Conservation (phyloP, 1,284 basidiomycete genomes). For the Boletus sp. region DNA sequence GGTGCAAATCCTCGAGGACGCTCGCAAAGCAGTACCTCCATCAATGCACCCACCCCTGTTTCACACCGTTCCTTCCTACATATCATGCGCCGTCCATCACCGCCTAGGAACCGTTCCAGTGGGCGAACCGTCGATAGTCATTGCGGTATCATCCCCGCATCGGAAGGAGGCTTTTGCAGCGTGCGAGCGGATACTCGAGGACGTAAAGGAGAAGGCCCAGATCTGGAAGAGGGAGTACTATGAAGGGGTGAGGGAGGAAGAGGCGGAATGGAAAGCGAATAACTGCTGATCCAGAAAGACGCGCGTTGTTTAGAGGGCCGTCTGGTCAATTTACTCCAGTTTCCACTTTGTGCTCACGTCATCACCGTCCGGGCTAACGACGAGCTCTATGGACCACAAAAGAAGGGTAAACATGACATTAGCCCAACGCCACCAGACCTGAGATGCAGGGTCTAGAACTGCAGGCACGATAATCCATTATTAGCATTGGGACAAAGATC, state of each 20-base stretch:
- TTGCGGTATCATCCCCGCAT: slow-evolving; percentile 84
- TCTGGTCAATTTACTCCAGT: slow-evolving; percentile 50
- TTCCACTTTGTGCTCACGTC: slow-evolving; percentile 71
- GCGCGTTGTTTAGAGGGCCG: slow-evolving; percentile 8
- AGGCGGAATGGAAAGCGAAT: slow-evolving; percentile 76
- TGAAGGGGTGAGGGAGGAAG: slow-evolving; percentile 55
- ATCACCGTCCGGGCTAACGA: slow-evolving; percentile 76
- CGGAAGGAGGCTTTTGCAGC: slow-evolving; percentile 76
- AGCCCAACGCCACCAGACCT: slow-evolving; percentile 87
- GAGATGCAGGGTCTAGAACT: slow-evolving; percentile 81
- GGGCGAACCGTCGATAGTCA: slow-evolving; percentile 77
- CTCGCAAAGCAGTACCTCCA: slow-evolving; percentile 41
- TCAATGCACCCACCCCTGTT: slow-evolving; percentile 41
- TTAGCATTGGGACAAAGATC: slow-evolving; percentile 1
- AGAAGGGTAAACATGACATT: slow-evolving; percentile 80
- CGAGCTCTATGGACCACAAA: slow-evolving; percentile 75
- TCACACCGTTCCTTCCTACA: slow-evolving; percentile 34
- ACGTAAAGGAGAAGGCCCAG: slow-evolving; percentile 77
- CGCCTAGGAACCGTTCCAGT: slow-evolving; percentile 77
- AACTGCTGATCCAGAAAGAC: slow-evolving; percentile 19
- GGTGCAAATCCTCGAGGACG: slow-evolving; percentile 51
- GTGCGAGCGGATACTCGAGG: slow-evolving; percentile 79
- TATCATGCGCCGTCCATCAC: slow-evolving; percentile 66
- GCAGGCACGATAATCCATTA: background rate
- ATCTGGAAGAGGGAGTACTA: slow-evolving; percentile 92